phyloP scores from a whole-genome alignment of 495 filamentous ascomycete species.

The Podospora appendiculata region DNA sequence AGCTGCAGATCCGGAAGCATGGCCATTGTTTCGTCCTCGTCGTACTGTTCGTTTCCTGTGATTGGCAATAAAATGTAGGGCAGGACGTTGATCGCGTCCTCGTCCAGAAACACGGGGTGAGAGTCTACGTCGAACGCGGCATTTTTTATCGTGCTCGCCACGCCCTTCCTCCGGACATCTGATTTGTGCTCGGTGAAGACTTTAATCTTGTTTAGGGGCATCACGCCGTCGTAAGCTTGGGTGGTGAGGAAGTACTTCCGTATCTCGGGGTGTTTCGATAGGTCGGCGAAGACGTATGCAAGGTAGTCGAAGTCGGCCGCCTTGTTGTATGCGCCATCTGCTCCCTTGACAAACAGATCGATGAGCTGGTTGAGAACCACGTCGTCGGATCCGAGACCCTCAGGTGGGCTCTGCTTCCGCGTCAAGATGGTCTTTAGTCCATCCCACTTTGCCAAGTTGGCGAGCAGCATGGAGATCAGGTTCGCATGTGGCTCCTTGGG shows the following conservation, averaged over 20 bases:
- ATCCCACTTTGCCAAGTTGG: slow-evolving; percentile 80
- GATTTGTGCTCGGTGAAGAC: slow-evolving; percentile 89
- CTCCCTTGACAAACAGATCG: slow-evolving; percentile 90
- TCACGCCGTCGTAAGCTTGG: slow-evolving; percentile 68
- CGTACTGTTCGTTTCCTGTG: slow-evolving; percentile 51
- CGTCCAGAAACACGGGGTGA: slow-evolving; percentile 60
- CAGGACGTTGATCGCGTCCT: slow-evolving; percentile 67
- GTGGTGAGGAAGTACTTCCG: slow-evolving; percentile 67
- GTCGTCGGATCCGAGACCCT: slow-evolving; percentile 56
- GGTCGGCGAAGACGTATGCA: slow-evolving; percentile 85
- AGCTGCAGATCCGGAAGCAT: slow-evolving; percentile 87
- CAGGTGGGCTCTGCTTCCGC: slow-evolving; percentile 53
- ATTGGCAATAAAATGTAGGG: slow-evolving; percentile 76
- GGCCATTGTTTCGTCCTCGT: slow-evolving; percentile 65
- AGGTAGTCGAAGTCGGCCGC: slow-evolving; percentile 87
- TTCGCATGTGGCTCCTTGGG: slow-evolving; percentile 64
- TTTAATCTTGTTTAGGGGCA: slow-evolving; percentile 78
- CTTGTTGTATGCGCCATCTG: slow-evolving; percentile 72
- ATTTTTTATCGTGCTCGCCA: slow-evolving; percentile 90
- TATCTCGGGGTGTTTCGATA: slow-evolving; percentile 69
- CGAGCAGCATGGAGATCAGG: slow-evolving; percentile 80
- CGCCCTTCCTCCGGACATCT: slow-evolving; percentile 71
- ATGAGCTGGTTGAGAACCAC: slow-evolving; percentile 82
- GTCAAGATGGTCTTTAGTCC: slow-evolving; percentile 57
- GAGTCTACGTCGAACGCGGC: slow-evolving; percentile 62